These are phyloP conservation scores for Rhizopus stolonifer DNA, from an alignment of 371 early-diverging fungal genomes.

Conservation along the genomic window DNA sequence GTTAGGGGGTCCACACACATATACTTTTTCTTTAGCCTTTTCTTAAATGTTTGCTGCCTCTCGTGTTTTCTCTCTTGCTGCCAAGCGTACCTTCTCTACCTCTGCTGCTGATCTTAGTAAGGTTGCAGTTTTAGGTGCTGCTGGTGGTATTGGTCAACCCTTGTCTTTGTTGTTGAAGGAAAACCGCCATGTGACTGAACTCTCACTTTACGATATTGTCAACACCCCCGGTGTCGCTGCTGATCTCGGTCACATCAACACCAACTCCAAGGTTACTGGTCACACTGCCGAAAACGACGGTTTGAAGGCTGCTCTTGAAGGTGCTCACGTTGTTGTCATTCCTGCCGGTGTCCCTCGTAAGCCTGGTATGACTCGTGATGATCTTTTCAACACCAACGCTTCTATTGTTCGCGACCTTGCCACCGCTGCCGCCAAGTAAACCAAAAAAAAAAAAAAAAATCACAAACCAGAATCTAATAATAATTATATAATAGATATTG, in stretches of 20 bases:
- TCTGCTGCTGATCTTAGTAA: conserved; percentile 67
- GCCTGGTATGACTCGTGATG: conserved; percentile 99
- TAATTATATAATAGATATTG: too few species aligned
- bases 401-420: conserved; percentile 92
- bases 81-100: conserved; percentile 69
- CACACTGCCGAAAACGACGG: conserved; percentile 84
- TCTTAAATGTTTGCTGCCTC: conserved; percentile 47
- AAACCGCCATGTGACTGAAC: conserved; percentile 78
- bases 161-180: conserved; percentile 87
- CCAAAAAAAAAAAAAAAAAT: too few species aligned
- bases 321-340: conserved; percentile 91
- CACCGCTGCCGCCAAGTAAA: conserved; percentile 58
- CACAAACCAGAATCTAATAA: too few species aligned
- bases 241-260: conserved; percentile 97
- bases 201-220: conserved; percentile 94
- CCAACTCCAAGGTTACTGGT: conserved; percentile 84
- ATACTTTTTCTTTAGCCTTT: conserved; percentile 16
- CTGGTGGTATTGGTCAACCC: conserved; percentile 93
- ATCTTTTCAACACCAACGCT: conserved; percentile 98
- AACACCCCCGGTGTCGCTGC: conserved; percentile 98
- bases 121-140: conserved; percentile 87
- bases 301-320: conserved; percentile 85
- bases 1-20: conserved; percentile 13
- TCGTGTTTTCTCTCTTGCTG: conserved; percentile 52
- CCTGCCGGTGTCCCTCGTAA: conserved; percentile 99